A percentile compares a stretch with the other conserved stretches of the same genome.
These are phyloP conservation scores for Zopfia rhizophila DNA, from an alignment of 2,329 filamentous ascomycete species.

Conservation along the genomic window DNA sequence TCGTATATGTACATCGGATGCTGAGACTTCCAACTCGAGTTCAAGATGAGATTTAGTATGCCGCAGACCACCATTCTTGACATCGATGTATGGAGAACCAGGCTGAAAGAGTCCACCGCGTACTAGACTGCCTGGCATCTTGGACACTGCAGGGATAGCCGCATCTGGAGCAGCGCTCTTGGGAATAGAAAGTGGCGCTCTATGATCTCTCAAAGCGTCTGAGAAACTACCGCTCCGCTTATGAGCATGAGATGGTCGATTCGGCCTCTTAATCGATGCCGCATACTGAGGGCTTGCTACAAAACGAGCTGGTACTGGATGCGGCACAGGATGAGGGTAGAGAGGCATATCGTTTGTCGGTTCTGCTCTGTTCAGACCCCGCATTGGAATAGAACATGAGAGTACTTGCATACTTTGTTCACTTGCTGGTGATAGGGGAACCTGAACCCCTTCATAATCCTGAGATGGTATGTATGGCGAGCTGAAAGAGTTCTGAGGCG, in stretches of 20 bases:
- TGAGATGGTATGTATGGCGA: constrained; percentile 46
- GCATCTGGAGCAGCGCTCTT: constrained; percentile 55
- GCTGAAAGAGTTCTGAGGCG: constrained; percentile 49
- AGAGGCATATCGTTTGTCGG: constrained; percentile 51
- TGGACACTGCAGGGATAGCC: constrained; percentile 67
- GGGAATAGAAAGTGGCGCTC: constrained; percentile 62
- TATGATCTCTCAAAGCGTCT: constrained; percentile 80
- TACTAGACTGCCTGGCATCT: constrained; percentile 84
- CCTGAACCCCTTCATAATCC: constrained; percentile 40
- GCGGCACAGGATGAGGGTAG: constrained; percentile 51
- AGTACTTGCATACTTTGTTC: constrained; percentile 66
- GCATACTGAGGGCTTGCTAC: constrained; percentile 41
- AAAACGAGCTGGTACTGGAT: constrained; percentile 40
- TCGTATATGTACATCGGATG: constrained; percentile 33
- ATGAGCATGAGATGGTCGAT: constrained; percentile 62
- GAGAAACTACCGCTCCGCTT: constrained; percentile 89
- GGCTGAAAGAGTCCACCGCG: constrained; percentile 87
- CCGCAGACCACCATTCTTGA: constrained; percentile 39
- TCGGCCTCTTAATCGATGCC: constrained; percentile 36
- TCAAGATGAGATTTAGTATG: constrained; percentile 46
- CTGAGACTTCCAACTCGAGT: constrained; percentile 40
- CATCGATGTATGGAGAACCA: constrained; percentile 80
- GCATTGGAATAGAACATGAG: constrained; percentile 69
- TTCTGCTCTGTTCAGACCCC: constrained; percentile 46
- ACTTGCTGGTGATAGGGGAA: constrained; percentile 57